These are phyloP conservation scores for Pythium vanterpoolii DNA, from an alignment of 352 stramenopile genomes.

Conservation along the genomic window DNA sequence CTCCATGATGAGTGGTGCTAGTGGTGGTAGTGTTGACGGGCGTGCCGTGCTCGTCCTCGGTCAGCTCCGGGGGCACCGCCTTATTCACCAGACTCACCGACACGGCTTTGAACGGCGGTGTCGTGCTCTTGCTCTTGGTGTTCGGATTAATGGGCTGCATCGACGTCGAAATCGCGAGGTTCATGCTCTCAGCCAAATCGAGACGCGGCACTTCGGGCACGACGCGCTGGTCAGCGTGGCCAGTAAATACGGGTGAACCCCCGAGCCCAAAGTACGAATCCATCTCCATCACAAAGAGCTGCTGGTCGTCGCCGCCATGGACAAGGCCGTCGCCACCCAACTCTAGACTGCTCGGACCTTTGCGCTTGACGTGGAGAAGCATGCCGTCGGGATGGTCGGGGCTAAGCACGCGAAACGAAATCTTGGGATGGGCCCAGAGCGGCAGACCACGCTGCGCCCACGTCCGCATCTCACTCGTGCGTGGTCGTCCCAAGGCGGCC, in stretches of 20 bases:
- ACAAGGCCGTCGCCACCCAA: slow-evolving; percentile 33
- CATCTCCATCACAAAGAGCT: slow-evolving; percentile 85
- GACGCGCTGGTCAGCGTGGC: slow-evolving; percentile 30
- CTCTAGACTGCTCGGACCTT: slow-evolving; percentile 44
- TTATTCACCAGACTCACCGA: slow-evolving; percentile 14
- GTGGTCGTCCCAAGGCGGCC: neutral
- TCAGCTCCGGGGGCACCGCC: slow-evolving; percentile 9
- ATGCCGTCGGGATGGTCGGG: slow-evolving; percentile 42
- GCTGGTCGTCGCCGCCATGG: slow-evolving; percentile 57
- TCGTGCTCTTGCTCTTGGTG: too few species aligned
- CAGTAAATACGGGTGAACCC: slow-evolving; percentile 71
- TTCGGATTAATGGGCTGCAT: slow-evolving; percentile 30
- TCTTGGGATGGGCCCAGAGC: slow-evolving; percentile 76
- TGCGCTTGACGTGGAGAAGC: slow-evolving; percentile 73
- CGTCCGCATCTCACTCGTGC: slow-evolving; percentile 51
- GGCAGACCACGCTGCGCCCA: slow-evolving; percentile 60
- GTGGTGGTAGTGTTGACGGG: slow-evolving; percentile 2
- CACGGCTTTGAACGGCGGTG: slow-evolving; percentile 5
- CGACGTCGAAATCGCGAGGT: slow-evolving; percentile 73
- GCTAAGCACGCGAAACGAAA: slow-evolving; percentile 61
- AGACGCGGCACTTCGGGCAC: slow-evolving; percentile 51
- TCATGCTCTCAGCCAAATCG: slow-evolving; percentile 67
- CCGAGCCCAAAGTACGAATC: slow-evolving; percentile 86
- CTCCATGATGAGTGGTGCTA: too few species aligned
- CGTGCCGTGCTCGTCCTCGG: slow-evolving; percentile 11